Evolutionary conservation across 1,139 yeast species (phyloP).

Genomic region (Scheffersomyces quercinus): DNA sequence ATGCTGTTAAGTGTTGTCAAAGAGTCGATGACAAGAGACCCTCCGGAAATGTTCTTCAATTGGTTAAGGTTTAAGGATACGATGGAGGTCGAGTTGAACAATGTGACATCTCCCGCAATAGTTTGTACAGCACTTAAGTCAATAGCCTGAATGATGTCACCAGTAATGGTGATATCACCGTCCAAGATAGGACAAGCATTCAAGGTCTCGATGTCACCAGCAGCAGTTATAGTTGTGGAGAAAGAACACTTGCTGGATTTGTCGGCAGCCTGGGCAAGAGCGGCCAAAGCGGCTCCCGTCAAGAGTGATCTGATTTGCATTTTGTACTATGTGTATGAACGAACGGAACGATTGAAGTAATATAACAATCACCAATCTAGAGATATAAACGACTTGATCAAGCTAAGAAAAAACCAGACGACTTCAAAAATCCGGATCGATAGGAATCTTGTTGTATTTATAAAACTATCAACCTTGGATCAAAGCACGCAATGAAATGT

Average conservation of each 20-base stretch:
- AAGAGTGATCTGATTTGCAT: slow-evolving; percentile 15
- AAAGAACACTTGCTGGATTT: slow-evolving; percentile 32
- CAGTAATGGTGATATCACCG: slow-evolving; percentile 42
- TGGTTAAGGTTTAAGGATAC: slow-evolving; percentile 33
- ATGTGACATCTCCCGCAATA: slow-evolving; percentile 34
- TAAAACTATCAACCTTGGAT: too few species aligned
- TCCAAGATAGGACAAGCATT: slow-evolving; percentile 44
- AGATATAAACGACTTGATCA: too few species aligned
- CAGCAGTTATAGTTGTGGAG: slow-evolving; percentile 41
- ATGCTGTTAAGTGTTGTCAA: slow-evolving; percentile 43
- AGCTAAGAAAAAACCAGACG: too few species aligned
- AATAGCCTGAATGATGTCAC: slow-evolving; percentile 35
- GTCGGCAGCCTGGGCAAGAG: slow-evolving; percentile 14
- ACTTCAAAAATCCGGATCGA: too few species aligned
- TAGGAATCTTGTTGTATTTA: too few species aligned
- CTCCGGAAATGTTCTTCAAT: slow-evolving; percentile 32
- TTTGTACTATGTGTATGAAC: background rate
- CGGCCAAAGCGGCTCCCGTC: slow-evolving; percentile 16
- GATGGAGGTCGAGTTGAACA: slow-evolving; percentile 45
- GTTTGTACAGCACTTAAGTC: slow-evolving; percentile 36
- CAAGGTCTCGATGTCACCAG: slow-evolving; percentile 36
- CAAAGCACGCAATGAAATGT: too few species aligned
- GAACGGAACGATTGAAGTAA: background rate
- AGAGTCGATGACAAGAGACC: slow-evolving; percentile 38
- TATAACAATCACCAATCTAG: background rate